Evolutionary conservation across 805 yeast species (phyloP).

Genomic region (Candida boleticola): DNA sequence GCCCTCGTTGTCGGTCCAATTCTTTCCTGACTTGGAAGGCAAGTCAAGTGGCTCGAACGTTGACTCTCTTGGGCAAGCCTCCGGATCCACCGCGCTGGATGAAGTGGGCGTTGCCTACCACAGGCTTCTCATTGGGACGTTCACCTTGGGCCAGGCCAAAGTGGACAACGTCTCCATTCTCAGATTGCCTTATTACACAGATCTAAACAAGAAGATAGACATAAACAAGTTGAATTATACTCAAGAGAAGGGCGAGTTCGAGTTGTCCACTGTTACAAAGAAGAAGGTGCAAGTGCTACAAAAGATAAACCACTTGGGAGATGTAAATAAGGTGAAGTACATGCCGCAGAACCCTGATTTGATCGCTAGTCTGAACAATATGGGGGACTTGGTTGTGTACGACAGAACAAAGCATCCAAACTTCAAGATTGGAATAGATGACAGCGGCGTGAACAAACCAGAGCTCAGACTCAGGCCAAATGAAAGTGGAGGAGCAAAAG

Average conservation of each 20-base stretch:
- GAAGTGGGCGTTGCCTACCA: conserved; percentile 16
- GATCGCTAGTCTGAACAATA: conserved; percentile 65
- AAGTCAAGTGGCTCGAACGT: not conserved
- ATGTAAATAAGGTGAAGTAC: conserved; percentile 67
- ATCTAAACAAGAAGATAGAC: conserved; percentile 32
- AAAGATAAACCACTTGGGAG: conserved; percentile 65
- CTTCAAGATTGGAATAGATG: conserved; percentile 26
- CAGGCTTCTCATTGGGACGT: conserved; percentile 60
- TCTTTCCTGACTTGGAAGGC: conserved; percentile 38
- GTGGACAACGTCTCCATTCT: conserved; percentile 45
- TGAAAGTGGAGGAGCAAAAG: conserved; percentile 21
- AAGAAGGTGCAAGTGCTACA: conserved; percentile 43
- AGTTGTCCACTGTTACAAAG: conserved; percentile 25
- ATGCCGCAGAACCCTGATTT: conserved; percentile 88
- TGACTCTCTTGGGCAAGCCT: conserved; percentile 1
- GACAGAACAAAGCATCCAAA: conserved; percentile 78
- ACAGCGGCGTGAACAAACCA: conserved; percentile 37
- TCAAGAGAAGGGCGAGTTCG: conserved; percentile 40
- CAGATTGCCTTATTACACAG: conserved; percentile 29
- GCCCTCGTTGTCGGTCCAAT: conserved; percentile 43
- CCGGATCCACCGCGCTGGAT: not conserved
- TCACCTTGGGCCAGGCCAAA: conserved; percentile 52
- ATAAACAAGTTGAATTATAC: conserved; percentile 35
- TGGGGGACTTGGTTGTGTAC: conserved; percentile 64
- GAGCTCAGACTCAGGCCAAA: conserved; percentile 43